Evolutionary conservation across 257 asterid genomes (phyloP).

Genomic region (Euphrasia confusa): DNA sequence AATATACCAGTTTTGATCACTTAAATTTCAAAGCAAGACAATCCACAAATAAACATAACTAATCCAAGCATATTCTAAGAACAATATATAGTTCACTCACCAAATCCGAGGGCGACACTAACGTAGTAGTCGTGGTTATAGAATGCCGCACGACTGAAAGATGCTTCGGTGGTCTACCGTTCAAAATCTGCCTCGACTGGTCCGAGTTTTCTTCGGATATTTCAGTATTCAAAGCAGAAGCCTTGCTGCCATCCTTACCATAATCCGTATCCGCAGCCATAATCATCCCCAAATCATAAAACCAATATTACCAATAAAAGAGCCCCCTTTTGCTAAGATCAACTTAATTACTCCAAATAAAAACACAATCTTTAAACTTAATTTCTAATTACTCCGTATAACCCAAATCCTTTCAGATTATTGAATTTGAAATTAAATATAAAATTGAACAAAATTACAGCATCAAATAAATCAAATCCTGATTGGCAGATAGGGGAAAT

Average conservation of each 20-base stretch:
- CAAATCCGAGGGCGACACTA: constrained; percentile 42
- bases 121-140: constrained; percentile 37
- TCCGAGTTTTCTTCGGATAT: constrained; percentile 38
- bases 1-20: too few relatives aligned
- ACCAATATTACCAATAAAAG: not conserved
- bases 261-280: constrained; percentile 75
- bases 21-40: too few relatives aligned
- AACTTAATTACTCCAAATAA: not conserved
- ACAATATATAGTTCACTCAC: constrained; percentile 42
- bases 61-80: too few relatives aligned
- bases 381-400: not conserved
- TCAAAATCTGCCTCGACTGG: constrained; percentile 33
- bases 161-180: constrained; percentile 56
- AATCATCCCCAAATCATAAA: constrained; percentile 33
- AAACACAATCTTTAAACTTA: not conserved
- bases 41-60: too few relatives aligned
- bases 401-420: not conserved
- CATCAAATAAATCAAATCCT: constrained; percentile 22
- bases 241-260: constrained; percentile 31
- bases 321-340: constrained; percentile 15
- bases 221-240: constrained; percentile 40
- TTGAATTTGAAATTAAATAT: not conserved
- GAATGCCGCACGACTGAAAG: constrained; percentile 49
- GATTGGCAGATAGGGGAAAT: not conserved
- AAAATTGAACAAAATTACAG: constrained; percentile 11